Evolutionary conservation across 108 stramenopile genomes (phyloP).

Genomic region (Cyclotella choctawhatcheeana): DNA sequence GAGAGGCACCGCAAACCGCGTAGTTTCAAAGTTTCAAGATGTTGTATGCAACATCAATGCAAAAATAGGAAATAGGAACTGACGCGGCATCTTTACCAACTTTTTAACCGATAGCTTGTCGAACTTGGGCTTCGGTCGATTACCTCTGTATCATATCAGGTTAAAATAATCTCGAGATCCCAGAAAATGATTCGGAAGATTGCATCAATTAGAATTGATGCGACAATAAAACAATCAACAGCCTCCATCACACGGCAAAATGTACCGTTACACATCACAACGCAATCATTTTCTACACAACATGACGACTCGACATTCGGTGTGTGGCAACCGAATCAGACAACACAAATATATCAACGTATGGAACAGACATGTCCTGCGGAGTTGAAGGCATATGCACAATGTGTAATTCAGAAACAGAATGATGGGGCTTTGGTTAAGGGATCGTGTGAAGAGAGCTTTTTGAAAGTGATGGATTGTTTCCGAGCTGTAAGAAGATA

Average conservation of each 20-base stretch:
- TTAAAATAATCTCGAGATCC: background rate
- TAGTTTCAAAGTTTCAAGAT: too few species aligned
- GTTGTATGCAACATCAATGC: too few species aligned
- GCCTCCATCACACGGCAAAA: background rate
- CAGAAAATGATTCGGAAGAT: constrained; percentile 11
- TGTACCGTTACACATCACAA: background rate
- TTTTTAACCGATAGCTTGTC: too few species aligned
- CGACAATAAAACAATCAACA: background rate
- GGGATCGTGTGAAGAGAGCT: constrained; percentile 40
- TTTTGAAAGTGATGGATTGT: constrained; percentile 43
- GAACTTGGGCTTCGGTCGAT: too few species aligned
- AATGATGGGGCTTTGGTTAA: constrained; percentile 40
- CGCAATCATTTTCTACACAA: background rate
- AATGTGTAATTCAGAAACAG: constrained; percentile 47
- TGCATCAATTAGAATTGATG: constrained; percentile 1
- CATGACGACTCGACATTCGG: background rate
- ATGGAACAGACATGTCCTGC: constrained; percentile 49
- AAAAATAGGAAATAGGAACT: too few species aligned
- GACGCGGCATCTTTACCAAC: too few species aligned
- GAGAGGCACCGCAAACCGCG: too few species aligned
- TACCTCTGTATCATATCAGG: background rate
- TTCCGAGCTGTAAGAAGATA: constrained; percentile 24
- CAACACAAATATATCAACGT: constrained; percentile 33
- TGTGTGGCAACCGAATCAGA: constrained; percentile 47
- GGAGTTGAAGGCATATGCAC: constrained; percentile 37